These are phyloP conservation scores for Paspalum vaginatum DNA, from an alignment of 176 grass and related monocot species.

Conservation along the genomic window DNA sequence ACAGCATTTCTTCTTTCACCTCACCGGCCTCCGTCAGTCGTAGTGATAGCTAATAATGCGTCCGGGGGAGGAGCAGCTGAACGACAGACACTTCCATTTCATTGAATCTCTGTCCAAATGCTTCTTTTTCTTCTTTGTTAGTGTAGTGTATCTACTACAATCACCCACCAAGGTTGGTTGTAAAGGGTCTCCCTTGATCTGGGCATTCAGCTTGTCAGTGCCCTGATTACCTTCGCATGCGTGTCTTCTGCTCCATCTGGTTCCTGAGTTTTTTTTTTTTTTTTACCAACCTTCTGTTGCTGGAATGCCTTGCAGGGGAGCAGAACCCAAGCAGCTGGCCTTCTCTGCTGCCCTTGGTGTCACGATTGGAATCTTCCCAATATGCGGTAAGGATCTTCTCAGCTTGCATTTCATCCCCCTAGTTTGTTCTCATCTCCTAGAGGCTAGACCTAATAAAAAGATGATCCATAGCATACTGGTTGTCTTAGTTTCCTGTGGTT, in stretches of 20 bases:
- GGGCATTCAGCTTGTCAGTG: not conserved
- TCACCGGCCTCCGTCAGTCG: not conserved
- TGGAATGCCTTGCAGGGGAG: conserved; percentile 59
- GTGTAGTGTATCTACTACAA: too few species aligned
- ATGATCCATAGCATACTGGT: too few species aligned
- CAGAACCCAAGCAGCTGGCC: conserved; percentile 82
- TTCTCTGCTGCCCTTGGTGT: conserved; percentile 90
- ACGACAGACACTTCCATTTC: not conserved
- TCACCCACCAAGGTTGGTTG: too few species aligned
- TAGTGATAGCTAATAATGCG: not conserved
- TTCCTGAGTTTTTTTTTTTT: not conserved
- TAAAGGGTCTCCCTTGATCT: not conserved
- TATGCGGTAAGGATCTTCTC: conserved; percentile 66
- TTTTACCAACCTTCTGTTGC: conserved; percentile 18
- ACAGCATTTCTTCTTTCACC: not conserved
- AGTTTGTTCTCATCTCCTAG: not conserved
- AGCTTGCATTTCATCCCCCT: not conserved
- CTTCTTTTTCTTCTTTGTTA: too few species aligned
- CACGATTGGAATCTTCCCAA: conserved; percentile 82
- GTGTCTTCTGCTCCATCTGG: not conserved
- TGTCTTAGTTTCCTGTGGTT: not conserved
- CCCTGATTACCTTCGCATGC: not conserved
- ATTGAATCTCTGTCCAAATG: too few species aligned
- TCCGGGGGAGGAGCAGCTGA: not conserved
- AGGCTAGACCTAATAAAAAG: not conserved